Evolutionary conservation across 441 rosid genomes (phyloP).

Genomic region (Raphanus hybrid): DNA sequence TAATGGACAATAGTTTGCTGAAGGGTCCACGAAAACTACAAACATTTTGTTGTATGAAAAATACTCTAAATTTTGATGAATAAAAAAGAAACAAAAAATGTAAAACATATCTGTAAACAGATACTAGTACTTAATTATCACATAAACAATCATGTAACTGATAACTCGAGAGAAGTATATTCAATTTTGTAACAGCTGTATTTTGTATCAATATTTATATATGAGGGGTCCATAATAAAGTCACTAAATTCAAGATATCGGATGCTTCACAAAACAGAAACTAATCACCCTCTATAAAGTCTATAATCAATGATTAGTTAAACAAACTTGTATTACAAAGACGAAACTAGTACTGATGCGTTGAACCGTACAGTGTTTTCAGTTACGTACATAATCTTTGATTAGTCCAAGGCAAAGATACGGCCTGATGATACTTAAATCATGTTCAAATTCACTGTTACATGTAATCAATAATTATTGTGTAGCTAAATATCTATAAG

Average conservation of each 20-base stretch:
- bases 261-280: slow-evolving; percentile 40
- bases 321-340: slow-evolving; percentile 19
- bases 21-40: too few species aligned
- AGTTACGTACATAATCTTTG: slow-evolving; percentile 38
- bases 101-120: too few species aligned
- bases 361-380: slow-evolving; percentile 37
- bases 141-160: not conserved
- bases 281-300: slow-evolving; percentile 26
- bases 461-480: slow-evolving; percentile 2
- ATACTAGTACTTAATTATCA: not conserved
- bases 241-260: slow-evolving; percentile 31
- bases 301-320: slow-evolving; percentile 38
- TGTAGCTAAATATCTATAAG: too few species aligned
- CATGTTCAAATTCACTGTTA: slow-evolving; percentile 36
- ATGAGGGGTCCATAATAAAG: not conserved
- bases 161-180: not conserved
- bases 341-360: slow-evolving; percentile 41
- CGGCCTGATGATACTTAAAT: slow-evolving; percentile 20
- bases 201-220: not conserved
- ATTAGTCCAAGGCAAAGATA: slow-evolving; percentile 43
- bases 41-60: too few species aligned
- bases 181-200: not conserved
- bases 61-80: too few species aligned
- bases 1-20: too few species aligned
- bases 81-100: too few species aligned